These are phyloP conservation scores for Arthroderma uncinatum DNA, from an alignment of 2,329 filamentous ascomycete genomes.

Conservation along the genomic window DNA sequence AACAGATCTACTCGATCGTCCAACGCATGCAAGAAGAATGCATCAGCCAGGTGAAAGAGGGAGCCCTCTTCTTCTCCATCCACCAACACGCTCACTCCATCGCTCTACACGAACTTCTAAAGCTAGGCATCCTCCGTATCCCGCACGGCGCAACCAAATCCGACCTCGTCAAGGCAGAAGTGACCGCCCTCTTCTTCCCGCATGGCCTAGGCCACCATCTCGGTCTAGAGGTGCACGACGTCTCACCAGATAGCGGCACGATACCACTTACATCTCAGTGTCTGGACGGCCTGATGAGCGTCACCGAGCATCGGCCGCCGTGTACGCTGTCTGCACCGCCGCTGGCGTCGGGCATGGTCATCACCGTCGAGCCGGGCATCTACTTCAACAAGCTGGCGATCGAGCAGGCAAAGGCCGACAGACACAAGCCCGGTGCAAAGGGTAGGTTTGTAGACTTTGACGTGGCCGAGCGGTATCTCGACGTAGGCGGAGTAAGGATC, in stretches of 20 bases:
- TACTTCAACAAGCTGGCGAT: constrained; percentile 33
- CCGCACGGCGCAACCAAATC: constrained; percentile 45
- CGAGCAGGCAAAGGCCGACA: constrained; percentile 19
- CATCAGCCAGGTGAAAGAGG: constrained; percentile 60
- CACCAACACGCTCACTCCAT: constrained; percentile 70
- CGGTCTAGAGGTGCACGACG: constrained; percentile 36
- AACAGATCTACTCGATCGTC: constrained; percentile 71
- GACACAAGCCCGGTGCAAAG: constrained; percentile 19
- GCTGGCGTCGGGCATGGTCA: constrained; percentile 45
- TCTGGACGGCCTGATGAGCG: constrained; percentile 40
- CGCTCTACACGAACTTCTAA: constrained; percentile 66
- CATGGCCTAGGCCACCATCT: constrained; percentile 50
- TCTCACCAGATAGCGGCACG: constrained; percentile 27
- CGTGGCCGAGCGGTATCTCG: constrained; percentile 29
- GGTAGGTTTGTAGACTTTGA: constrained; percentile 32
- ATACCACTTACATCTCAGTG: constrained; percentile 49
- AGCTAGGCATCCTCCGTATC: constrained; percentile 59
- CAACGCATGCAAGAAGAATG: constrained; percentile 75
- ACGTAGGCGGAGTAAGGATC: constrained; percentile 36
- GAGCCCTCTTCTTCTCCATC: constrained; percentile 68
- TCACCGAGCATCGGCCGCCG: constrained; percentile 16
- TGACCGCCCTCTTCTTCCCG: constrained; percentile 32
- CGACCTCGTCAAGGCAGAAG: constrained; percentile 27
- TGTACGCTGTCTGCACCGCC: constrained; percentile 26
- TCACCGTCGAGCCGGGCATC: constrained; percentile 46